phyloP scores from a whole-genome alignment of 345 rosid genomes.

The Hibiscus trionum region DNA sequence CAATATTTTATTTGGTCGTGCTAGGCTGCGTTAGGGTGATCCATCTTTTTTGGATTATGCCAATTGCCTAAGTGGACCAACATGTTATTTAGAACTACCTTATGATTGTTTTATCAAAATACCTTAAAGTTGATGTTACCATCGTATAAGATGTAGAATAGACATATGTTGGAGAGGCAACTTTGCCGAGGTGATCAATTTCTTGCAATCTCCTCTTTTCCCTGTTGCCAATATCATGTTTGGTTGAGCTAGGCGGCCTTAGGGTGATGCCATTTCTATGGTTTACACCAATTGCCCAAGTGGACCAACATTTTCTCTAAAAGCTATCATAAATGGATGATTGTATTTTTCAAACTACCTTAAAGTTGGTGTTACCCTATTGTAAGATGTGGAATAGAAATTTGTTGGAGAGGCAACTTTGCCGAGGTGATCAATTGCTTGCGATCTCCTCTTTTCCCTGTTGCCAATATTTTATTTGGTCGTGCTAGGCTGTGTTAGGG shows the following conservation, averaged over 20 bases:
- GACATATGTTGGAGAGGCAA: constrained; percentile 17
- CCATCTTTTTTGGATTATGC: background rate
- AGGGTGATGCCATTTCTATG: background rate
- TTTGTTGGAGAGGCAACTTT: constrained; percentile 27
- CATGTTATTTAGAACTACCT: background rate
- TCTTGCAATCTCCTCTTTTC: constrained; percentile 34
- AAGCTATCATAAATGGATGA: background rate
- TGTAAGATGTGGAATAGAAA: background rate
- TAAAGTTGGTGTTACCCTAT: background rate
- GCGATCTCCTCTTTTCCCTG: constrained; percentile 7
- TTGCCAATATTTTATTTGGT: background rate
- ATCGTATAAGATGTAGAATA: background rate
- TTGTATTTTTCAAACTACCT: background rate
- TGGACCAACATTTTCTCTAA: background rate
- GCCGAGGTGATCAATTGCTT: constrained; percentile 29
- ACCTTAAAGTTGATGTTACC: background rate
- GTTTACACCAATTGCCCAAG: background rate
- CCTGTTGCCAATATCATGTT: constrained; percentile 40
- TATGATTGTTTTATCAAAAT: background rate
- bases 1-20: background rate
- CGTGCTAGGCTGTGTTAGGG: background rate
- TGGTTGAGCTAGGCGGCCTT: background rate
- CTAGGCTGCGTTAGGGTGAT: background rate
- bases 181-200: constrained; percentile 44
- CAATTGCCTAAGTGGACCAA: background rate